Evolutionary conservation across 2,329 filamentous ascomycete genomes (phyloP).

Genomic region (Apiospora arundinis): DNA sequence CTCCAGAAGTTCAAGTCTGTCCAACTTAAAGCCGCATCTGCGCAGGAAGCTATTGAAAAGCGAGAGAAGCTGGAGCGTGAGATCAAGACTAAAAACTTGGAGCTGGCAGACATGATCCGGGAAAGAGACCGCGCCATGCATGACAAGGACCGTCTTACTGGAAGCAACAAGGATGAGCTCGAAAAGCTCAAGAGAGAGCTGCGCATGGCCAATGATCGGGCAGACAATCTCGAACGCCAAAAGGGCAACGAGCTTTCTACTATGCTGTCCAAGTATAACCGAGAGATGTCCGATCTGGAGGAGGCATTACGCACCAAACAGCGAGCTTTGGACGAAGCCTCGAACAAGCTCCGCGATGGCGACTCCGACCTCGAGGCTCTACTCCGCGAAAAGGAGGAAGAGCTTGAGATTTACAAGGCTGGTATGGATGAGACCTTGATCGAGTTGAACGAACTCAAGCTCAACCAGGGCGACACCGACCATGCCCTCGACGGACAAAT

Average conservation of each 20-base stretch:
- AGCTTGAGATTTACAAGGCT: slow-evolving; percentile 96
- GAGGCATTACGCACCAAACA: slow-evolving; percentile 90
- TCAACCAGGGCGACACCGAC: slow-evolving; percentile 77
- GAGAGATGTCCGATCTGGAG: slow-evolving; percentile 95
- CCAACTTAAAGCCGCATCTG: slow-evolving; percentile 94
- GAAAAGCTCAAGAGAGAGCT: slow-evolving; percentile 95
- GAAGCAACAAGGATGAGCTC: slow-evolving; percentile 88
- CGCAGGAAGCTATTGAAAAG: slow-evolving; percentile 93
- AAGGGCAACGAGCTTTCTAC: slow-evolving; percentile 96
- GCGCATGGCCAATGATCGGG: slow-evolving; percentile 87
- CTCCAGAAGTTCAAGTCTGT: slow-evolving; percentile 96
- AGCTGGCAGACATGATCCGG: slow-evolving; percentile 97
- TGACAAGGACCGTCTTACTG: slow-evolving; percentile 86
- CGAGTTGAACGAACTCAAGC: slow-evolving; percentile 86
- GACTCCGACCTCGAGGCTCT: slow-evolving; percentile 85
- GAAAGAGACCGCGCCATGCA: slow-evolving; percentile 93
- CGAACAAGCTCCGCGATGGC: slow-evolving; percentile 78
- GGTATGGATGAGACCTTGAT: slow-evolving; percentile 96
- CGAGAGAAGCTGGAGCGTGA: slow-evolving; percentile 96
- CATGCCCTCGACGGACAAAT: slow-evolving; percentile 87
- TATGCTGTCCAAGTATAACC: slow-evolving; percentile 94
- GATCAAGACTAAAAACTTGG: slow-evolving; percentile 99
- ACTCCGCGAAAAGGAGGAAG: slow-evolving; percentile 93
- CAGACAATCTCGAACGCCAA: slow-evolving; percentile 88
- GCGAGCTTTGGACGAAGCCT: slow-evolving; percentile 82